Conservation (phyloP, 2,329 filamentous ascomycete species). For the Colletotrichum nymphaeae region DNA sequence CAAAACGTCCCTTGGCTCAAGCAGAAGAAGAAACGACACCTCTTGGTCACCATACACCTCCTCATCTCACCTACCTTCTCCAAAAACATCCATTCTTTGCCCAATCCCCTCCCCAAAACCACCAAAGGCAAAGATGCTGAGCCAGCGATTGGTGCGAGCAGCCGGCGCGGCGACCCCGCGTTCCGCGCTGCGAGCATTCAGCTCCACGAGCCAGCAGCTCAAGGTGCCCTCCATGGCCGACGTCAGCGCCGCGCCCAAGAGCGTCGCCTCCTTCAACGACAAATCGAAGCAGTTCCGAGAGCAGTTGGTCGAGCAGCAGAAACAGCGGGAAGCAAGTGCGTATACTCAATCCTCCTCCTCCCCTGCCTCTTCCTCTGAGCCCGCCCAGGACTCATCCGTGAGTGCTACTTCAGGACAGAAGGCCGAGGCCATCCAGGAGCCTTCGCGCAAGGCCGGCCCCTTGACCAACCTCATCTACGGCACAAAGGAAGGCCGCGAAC, state of each 20-base stretch:
- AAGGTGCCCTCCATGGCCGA: conserved; percentile 85
- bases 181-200: conserved; percentile 66
- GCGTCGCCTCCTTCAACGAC: conserved; percentile 80
- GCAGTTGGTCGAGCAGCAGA: conserved; percentile 79
- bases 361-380: conserved; percentile 49
- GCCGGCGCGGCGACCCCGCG: conserved; percentile 57
- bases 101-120: conserved; percentile 4
- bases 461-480: conserved; percentile 94
- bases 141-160: conserved; percentile 61
- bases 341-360: conserved; percentile 50
- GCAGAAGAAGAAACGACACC: conserved; percentile 22
- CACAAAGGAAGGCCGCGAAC: conserved; percentile 92
- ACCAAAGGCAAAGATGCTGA: conserved; percentile 57
- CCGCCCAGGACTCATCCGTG: conserved; percentile 70
- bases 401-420: conserved; percentile 63
- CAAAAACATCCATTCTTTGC: conserved; percentile 8
- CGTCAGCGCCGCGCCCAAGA: conserved; percentile 74
- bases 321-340: conserved; percentile 88
- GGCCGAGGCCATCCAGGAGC: conserved; percentile 68
- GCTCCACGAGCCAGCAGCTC: conserved; percentile 59
- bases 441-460: conserved; percentile 75
- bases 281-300: conserved; percentile 91
- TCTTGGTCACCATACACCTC: conserved; percentile 26
- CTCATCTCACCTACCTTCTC: background rate
- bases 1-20: conserved; percentile 9